Base-by-base conservation (phyloP, 108 stramenopile genomes). In the Licmophora abbreviata region DNA sequence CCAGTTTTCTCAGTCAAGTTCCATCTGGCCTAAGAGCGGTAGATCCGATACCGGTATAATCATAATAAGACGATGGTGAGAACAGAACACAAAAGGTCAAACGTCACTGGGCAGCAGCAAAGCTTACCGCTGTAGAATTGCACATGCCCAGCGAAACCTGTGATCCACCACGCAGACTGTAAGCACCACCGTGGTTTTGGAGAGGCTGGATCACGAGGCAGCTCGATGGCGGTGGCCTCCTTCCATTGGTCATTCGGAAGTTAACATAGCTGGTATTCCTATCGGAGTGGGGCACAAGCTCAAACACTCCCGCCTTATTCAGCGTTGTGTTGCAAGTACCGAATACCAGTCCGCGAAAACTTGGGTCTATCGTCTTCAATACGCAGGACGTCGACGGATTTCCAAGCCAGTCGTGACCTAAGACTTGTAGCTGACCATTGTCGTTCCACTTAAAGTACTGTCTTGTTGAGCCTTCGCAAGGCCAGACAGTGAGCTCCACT, bases 391-490 rank as follows among this genome's bases (percentile, higher is more conserved):
- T 71, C 14, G 83, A 84, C 21, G 85, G 78, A 25, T 58, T 67
- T 14, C 85, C 89, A 38, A 84, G 42, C 84, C 79, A 86, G 42
- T 82, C 84, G 50, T 83, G 83, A 21, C 84, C 84, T 43, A 60
- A 74, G 9, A 87, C 85, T 56, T 68, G 51, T 32, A 85, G 54
- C 15, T 73, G 63, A n/a, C n/a, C n/a, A 25, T 63, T 56, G 3
- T 58, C 60, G 29, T 79, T 63, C 34, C 73, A 57, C 5, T 46
- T 45, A 63, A 82, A 86, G 47, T 71, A 48, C 54, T 92, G 90
- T 54, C 90, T 58, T 8, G 84, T 85, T 1, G 86, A 84, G n/a
- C 91, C 91, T 59, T 92, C 86, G 58, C 91, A 92, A 9, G 86
- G 86, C 81, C 81, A 88, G 11, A 79, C 42, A 14, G 91, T 88